phyloP scores from a whole-genome alignment of 2,329 filamentous ascomycete genomes.

The Ophiocordyceps camponoti-floridani region DNA sequence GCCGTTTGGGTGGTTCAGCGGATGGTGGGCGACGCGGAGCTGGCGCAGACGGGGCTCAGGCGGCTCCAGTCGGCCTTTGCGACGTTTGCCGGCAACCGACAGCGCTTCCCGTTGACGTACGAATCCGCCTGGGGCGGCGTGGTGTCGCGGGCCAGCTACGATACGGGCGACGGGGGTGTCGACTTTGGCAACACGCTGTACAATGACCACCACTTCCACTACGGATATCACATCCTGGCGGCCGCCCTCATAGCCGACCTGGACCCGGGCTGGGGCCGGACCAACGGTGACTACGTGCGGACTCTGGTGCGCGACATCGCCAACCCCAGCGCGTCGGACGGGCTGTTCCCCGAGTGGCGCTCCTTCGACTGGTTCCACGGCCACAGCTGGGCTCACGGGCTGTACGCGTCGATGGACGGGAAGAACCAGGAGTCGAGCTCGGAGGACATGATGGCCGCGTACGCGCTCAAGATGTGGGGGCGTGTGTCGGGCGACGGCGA shows the following conservation, averaged over 20 bases:
- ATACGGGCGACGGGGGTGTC: slow-evolving; percentile 44
- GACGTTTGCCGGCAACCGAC: slow-evolving; percentile 47
- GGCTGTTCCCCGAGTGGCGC: slow-evolving; percentile 64
- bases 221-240: slow-evolving; percentile 78
- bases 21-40: slow-evolving; percentile 36
- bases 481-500: slow-evolving; percentile 53
- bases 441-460: slow-evolving; percentile 76
- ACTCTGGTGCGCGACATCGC: slow-evolving; percentile 66
- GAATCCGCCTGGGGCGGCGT: slow-evolving; percentile 62
- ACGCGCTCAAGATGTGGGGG: slow-evolving; percentile 91
- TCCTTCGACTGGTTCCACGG: slow-evolving; percentile 90
- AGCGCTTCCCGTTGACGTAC: slow-evolving; percentile 47
- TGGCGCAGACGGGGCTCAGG: slow-evolving; percentile 38
- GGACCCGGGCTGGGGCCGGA: slow-evolving; percentile 53
- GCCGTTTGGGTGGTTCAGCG: slow-evolving; percentile 49
- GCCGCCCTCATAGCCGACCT: slow-evolving; percentile 69
- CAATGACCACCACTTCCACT: slow-evolving; percentile 61
- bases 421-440: slow-evolving; percentile 78
- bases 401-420: slow-evolving; percentile 53
- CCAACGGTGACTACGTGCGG: slow-evolving; percentile 68
- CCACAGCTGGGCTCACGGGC: slow-evolving; percentile 79
- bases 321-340: slow-evolving; percentile 54
- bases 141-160: slow-evolving; percentile 59
- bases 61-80: slow-evolving; percentile 50
- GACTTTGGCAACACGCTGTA: slow-evolving; percentile 89